Evolutionary conservation across 2,329 filamentous ascomycete genomes (phyloP).

Genomic region (Cladophialophora chaetospira): DNA sequence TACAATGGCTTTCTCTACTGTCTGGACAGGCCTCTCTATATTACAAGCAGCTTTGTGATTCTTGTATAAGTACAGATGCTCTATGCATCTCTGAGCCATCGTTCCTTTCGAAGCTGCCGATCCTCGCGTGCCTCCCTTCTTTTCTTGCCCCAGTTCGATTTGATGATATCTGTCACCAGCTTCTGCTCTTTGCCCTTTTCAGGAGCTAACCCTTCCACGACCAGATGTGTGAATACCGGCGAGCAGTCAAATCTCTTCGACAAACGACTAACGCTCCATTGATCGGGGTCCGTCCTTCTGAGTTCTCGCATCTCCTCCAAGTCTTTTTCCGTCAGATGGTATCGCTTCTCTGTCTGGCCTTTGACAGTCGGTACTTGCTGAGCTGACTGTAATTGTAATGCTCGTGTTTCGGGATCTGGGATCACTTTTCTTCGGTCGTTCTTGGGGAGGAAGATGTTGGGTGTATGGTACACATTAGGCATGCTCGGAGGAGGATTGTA

Average conservation of each 20-base stretch:
- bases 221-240: slow-evolving; percentile 63
- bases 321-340: slow-evolving; percentile 60
- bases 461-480: slow-evolving; percentile 65
- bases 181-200: slow-evolving; percentile 52
- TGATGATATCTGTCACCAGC: slow-evolving; percentile 54
- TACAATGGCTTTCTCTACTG: not conserved
- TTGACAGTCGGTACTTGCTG: slow-evolving; percentile 48
- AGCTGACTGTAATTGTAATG: slow-evolving; percentile 32
- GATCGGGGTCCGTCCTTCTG: slow-evolving; percentile 56
- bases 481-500: slow-evolving; percentile 68
- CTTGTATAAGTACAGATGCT: slow-evolving; percentile 22
- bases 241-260: slow-evolving; percentile 66
- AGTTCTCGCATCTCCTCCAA: slow-evolving; percentile 62
- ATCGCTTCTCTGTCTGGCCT: slow-evolving; percentile 58
- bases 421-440: slow-evolving; percentile 47
- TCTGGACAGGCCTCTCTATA: not conserved
- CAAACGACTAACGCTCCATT: slow-evolving; percentile 61
- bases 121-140: slow-evolving; percentile 64
- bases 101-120: slow-evolving; percentile 59
- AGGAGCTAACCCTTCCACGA: slow-evolving; percentile 53
- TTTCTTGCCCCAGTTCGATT: slow-evolving; percentile 62
- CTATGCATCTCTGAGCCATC: slow-evolving; percentile 62
- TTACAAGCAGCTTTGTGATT: not conserved
- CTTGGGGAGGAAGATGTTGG: slow-evolving; percentile 63
- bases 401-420: slow-evolving; percentile 31